A percentile compares a stretch with the other conserved stretches of the same genome.
Conservation (phyloP, 257 asterid species). For the Verbascum thapsus region DNA sequence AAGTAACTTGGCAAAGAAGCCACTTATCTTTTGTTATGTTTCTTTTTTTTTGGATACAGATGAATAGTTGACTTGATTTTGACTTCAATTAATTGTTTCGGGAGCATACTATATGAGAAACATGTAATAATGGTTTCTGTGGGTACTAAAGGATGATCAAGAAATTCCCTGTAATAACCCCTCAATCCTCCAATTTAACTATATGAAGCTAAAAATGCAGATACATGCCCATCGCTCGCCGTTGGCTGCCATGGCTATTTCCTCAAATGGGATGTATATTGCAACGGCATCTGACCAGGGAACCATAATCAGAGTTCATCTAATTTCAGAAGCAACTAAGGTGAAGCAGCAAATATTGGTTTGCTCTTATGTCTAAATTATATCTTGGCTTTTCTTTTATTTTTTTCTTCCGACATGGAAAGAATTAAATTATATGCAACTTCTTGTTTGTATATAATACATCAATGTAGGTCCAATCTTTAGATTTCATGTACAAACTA, state of each 20-base stretch:
- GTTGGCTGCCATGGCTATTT: slow-evolving; percentile 74
- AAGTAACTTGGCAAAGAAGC: slow-evolving; percentile 6
- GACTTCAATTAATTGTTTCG: slow-evolving; percentile 8
- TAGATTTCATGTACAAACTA: too few relatives aligned
- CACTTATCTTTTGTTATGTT: slow-evolving; percentile 16
- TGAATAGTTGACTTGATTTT: slow-evolving; percentile 20
- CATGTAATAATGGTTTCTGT: slow-evolving; percentile 11
- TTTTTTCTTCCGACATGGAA: slow-evolving; percentile 13
- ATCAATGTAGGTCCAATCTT: background rate
- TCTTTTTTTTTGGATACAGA: slow-evolving; percentile 6
- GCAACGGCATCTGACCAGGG: slow-evolving; percentile 97
- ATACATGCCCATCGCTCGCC: slow-evolving; percentile 95
- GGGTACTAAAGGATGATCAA: slow-evolving; percentile 12
- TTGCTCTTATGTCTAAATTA: slow-evolving; percentile 5
- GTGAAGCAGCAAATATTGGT: slow-evolving; percentile 41
- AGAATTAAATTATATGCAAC: background rate
- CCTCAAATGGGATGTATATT: slow-evolving; percentile 78
- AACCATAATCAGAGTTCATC: slow-evolving; percentile 89
- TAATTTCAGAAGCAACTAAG: slow-evolving; percentile 86
- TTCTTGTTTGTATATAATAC: background rate
- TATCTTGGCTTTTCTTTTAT: slow-evolving; percentile 17
- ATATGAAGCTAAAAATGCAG: slow-evolving; percentile 49
- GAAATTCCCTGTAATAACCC: slow-evolving; percentile 3
- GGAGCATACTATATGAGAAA: background rate
- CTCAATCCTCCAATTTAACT: slow-evolving; percentile 24